These are phyloP conservation scores for Phytophthora pinifolia DNA, from an alignment of 352 stramenopile species.

Conservation along the genomic window DNA sequence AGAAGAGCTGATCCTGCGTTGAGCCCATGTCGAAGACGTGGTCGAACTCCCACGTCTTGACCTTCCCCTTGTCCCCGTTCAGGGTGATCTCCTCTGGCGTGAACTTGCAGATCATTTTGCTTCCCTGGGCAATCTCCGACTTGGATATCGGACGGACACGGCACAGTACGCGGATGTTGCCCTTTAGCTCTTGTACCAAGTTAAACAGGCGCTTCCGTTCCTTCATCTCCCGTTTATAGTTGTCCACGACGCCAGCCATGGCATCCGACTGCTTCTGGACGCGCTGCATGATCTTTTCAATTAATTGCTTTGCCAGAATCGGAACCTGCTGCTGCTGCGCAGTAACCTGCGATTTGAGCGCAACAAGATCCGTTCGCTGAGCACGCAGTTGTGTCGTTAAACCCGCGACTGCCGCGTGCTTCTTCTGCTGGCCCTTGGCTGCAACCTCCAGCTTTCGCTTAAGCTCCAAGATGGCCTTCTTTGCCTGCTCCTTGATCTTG, in stretches of 20 bases:
- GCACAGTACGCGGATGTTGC: slow-evolving; percentile 97
- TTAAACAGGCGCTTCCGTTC: slow-evolving; percentile 93
- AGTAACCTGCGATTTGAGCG: slow-evolving; percentile 57
- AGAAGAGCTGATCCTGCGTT: slow-evolving; percentile 79
- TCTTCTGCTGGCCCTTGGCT: slow-evolving; percentile 59
- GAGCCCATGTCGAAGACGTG: slow-evolving; percentile 81
- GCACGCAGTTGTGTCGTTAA: slow-evolving; percentile 50
- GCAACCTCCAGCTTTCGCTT: slow-evolving; percentile 73
- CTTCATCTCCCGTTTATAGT: slow-evolving; percentile 89
- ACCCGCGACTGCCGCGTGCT: slow-evolving; percentile 41
- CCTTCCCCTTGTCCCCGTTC: slow-evolving; percentile 79
- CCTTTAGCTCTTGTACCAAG: slow-evolving; percentile 95
- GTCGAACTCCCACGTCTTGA: slow-evolving; percentile 88
- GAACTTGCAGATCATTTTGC: slow-evolving; percentile 85
- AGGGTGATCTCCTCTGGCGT: slow-evolving; percentile 80
- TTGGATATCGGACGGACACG: slow-evolving; percentile 93
- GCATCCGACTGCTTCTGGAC: slow-evolving; percentile 74
- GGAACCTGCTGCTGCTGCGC: slow-evolving; percentile 60
- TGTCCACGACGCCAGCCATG: slow-evolving; percentile 86
- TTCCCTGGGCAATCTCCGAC: slow-evolving; percentile 62
- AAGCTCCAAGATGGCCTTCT: slow-evolving; percentile 84
- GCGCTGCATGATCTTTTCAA: slow-evolving; percentile 69
- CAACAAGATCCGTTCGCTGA: slow-evolving; percentile 52
- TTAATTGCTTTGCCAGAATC: slow-evolving; percentile 63
- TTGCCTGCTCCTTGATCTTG: slow-evolving; percentile 89